These are phyloP conservation scores for Jatropha podagrica DNA, from an alignment of 441 rosid genomes.

Conservation along the genomic window DNA sequence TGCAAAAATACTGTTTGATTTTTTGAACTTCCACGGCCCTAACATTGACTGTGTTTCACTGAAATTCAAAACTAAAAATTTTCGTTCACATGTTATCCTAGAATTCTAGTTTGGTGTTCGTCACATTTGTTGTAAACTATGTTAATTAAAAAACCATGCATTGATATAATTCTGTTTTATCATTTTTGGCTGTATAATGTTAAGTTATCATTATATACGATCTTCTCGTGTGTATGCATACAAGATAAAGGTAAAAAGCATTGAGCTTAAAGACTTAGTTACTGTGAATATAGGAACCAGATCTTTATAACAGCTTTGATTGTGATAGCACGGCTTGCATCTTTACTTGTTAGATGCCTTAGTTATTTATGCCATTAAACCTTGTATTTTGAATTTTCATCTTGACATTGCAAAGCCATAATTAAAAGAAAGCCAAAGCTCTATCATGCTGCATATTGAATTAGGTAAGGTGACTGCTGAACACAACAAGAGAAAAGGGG, in stretches of 20 bases:
- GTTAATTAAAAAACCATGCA: neutral
- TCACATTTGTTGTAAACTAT: neutral
- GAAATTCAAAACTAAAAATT: neutral
- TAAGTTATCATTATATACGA: neutral
- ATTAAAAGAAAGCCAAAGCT: neutral
- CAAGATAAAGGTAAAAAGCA: no score
- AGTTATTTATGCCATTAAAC: neutral
- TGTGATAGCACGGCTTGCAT: neutral
- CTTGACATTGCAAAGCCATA: neutral
- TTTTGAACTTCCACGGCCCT: neutral
- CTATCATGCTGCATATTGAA: neutral
- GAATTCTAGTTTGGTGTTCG: neutral
- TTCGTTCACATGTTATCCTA: neutral
- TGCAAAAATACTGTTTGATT: neutral
- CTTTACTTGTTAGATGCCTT: neutral
- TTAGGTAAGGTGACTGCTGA: neutral
- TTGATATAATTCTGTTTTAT: neutral
- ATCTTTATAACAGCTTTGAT: neutral
- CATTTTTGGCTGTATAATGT: neutral
- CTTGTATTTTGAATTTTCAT: neutral
- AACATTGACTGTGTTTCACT: neutral
- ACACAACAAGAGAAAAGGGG: neutral
- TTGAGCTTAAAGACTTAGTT: neutral
- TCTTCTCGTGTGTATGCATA: neutral
- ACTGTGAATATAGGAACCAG: neutral